Base-by-base conservation (phyloP, 2,329 filamentous ascomycete species). In the Byssoonygena ceratinophila region DNA sequence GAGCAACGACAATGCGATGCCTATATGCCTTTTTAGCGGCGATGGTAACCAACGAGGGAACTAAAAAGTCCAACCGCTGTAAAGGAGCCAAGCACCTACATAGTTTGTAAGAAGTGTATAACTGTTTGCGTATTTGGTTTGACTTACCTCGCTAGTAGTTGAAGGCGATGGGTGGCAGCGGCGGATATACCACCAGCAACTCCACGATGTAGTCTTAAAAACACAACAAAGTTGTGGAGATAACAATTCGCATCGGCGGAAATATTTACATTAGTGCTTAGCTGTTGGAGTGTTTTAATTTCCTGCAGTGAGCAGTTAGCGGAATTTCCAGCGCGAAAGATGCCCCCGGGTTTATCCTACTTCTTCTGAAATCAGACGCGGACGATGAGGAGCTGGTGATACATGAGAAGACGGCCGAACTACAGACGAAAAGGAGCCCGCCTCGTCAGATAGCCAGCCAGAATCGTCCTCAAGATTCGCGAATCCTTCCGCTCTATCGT, bases 1-100 rank as follows among this genome's bases (percentile, higher is more conserved):
- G 69, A 0, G 84, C 80, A 52, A 96, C 77, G 12, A 79, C 69
- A 29, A 98, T 81, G 7, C 89, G 83, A 70, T 98, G 92, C 16
- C 85, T 76, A 64, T 94, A 98, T 22, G 94, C 79, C 71, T 97
- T 97, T 55, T 81, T 81, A 1, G 84, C 83, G 4, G 92, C 92
- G 43, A 98, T 74, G 6, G 77, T 81, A 18, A 96, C 83, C 23
- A 97, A 77, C 0, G 87, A 85, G 0, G 92, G 91, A 0, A 90
- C 89, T 4, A 87, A 82, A 65, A 84, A 97, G 60, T 84, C 77
- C 14, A 94, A 73, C 0, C 81, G 79, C 65, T 97, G 91, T 16
- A 98, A 74, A 1, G 87, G 81, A 3, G 90, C 88, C 6, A 98
- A 78, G 48, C 82, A 83, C 59, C 75, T 79, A 52, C 50, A 52